Evolutionary conservation across 1,284 basidiomycete species (phyloP).

Genomic region (Fomitopsis schrenkii): DNA sequence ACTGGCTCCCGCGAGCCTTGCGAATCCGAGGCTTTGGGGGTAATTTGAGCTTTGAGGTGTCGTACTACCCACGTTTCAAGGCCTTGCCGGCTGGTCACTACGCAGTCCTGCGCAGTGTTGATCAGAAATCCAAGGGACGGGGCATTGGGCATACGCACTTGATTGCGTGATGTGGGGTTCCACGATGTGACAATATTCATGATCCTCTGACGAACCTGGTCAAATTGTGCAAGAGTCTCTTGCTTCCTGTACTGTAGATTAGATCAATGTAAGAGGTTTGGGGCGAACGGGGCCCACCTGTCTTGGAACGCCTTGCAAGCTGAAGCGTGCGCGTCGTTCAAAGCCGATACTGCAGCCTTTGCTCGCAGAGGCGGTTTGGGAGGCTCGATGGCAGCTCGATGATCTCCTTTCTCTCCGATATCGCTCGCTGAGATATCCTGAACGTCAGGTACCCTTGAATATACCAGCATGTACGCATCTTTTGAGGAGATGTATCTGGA

Average conservation of each 20-base stretch:
- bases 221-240: conserved; percentile 40
- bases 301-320: conserved; percentile 46
- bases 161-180: conserved; percentile 43
- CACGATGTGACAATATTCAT: conserved; percentile 61
- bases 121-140: neutral
- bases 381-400: neutral
- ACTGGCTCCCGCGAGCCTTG: neutral
- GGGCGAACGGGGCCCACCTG: conserved; percentile 37
- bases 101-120: conserved; percentile 37
- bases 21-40: neutral
- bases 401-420: neutral
- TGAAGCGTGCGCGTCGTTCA: conserved; percentile 53
- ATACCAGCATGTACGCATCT: conserved; percentile 93
- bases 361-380: conserved; percentile 50
- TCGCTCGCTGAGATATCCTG: neutral
- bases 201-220: conserved; percentile 46
- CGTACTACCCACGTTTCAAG: conserved; percentile 60
- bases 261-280: neutral
- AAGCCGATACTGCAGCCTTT: conserved; percentile 44
- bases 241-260: conserved; percentile 36
- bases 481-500: conserved; percentile 48
- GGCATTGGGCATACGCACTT: conserved; percentile 35
- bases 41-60: conserved; percentile 25
- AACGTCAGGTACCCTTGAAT: conserved; percentile 41
- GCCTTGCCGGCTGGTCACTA: conserved; percentile 55